Percentiles rank a stretch among this genome's conserved stretches.
These are phyloP conservation scores for Clavispora fructus DNA, from an alignment of 805 yeast genomes.

Conservation along the genomic window DNA sequence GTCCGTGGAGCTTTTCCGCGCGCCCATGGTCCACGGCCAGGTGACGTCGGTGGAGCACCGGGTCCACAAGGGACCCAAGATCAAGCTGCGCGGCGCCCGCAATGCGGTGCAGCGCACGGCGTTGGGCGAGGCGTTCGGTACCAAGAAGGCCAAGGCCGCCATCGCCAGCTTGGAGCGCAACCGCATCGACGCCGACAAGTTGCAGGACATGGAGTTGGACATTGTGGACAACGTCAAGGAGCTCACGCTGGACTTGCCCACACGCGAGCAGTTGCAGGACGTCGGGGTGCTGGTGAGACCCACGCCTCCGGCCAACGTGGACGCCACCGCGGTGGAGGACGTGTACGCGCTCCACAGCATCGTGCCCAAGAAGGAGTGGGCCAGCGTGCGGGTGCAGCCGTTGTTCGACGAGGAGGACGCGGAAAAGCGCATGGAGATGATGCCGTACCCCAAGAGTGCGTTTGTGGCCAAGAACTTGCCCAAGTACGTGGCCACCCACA, in stretches of 20 bases:
- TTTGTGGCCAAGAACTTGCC: conserved; percentile 48
- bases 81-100: conserved; percentile 50
- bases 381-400: conserved; percentile 58
- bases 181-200: conserved; percentile 76
- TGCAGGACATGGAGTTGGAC: conserved; percentile 69
- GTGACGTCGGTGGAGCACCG: conserved; percentile 61
- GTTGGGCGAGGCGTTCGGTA: conserved; percentile 94
- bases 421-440: conserved; percentile 46
- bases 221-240: conserved; percentile 75
- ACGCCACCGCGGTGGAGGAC: conserved; percentile 79
- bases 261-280: conserved; percentile 56
- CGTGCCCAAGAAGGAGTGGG: conserved; percentile 63
- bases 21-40: conserved; percentile 57
- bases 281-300: conserved; percentile 67
- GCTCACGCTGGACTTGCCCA: conserved; percentile 69
- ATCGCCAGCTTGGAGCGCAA: conserved; percentile 76
- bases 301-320: conserved; percentile 69
- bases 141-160: conserved; percentile 91
- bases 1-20: conserved; percentile 56
- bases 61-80: conserved; percentile 53
- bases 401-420: conserved; percentile 47
- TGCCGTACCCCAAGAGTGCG: conserved; percentile 60
- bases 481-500: conserved; percentile 33
- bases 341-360: conserved; percentile 71
- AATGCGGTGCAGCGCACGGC: conserved; percentile 66